Conservation (phyloP, 2,329 filamentous ascomycete genomes). For the Pseudopithomyces maydicus region DNA sequence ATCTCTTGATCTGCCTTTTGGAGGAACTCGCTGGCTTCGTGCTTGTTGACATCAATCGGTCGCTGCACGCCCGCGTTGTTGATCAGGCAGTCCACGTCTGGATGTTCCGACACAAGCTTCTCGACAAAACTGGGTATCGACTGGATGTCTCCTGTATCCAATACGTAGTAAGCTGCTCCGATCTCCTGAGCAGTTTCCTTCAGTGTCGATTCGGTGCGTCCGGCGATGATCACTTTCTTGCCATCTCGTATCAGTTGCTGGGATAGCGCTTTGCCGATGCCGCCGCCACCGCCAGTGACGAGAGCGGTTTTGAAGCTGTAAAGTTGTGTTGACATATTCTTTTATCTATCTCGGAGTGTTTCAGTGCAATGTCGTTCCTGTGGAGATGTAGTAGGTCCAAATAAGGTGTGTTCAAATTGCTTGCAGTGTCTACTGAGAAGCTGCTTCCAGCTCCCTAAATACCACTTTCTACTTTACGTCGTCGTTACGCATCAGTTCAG, state of each 20-base stretch:
- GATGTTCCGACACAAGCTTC: constrained; percentile 55
- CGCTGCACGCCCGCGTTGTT: constrained; percentile 66
- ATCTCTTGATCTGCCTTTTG: constrained; percentile 61
- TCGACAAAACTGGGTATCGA: constrained; percentile 53
- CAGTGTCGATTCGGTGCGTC: constrained; percentile 61
- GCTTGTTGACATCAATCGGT: constrained; percentile 54
- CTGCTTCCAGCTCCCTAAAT: too few relatives aligned
- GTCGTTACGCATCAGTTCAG: too few relatives aligned
- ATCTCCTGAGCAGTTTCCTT: constrained; percentile 51
- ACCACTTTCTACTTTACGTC: background rate
- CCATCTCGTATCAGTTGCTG: constrained; percentile 47
- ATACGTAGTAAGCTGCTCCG: constrained; percentile 57
- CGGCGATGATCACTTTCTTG: constrained; percentile 50
- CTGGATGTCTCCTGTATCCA: constrained; percentile 56
- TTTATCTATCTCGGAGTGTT: too few relatives aligned
- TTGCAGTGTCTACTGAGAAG: too few relatives aligned
- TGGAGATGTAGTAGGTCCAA: background rate
- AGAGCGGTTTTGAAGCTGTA: constrained; percentile 52
- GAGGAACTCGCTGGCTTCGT: constrained; percentile 49
- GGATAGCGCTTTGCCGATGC: constrained; percentile 58
- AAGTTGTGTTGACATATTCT: constrained; percentile 23
- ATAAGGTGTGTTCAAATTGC: too few relatives aligned
- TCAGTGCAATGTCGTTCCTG: too few relatives aligned
- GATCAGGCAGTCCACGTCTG: constrained; percentile 62
- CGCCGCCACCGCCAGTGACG: constrained; percentile 51